These are phyloP conservation scores for Pythium folliculosum DNA, from an alignment of 352 stramenopile genomes.

Conservation along the genomic window DNA sequence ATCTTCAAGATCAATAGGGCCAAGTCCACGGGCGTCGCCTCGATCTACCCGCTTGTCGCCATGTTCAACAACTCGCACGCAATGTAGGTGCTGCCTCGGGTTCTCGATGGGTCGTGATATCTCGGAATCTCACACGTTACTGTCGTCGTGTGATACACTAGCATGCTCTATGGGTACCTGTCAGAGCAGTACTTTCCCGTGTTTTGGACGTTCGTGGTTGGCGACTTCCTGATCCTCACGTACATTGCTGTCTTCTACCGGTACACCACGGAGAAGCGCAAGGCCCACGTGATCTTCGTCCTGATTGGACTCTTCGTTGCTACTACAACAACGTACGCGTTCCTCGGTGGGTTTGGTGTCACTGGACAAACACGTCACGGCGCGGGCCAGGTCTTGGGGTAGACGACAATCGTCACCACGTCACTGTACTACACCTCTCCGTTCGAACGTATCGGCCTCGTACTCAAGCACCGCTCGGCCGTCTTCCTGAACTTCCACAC, in stretches of 20 bases:
- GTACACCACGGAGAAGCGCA: constrained; percentile 40
- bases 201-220: constrained; percentile 45
- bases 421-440: constrained; percentile 54
- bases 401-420: constrained; percentile 41
- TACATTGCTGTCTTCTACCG: constrained; percentile 55
- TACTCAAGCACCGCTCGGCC: constrained; percentile 49
- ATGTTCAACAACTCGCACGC: constrained; percentile 23
- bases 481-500: constrained; percentile 59
- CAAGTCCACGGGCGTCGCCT: constrained; percentile 42
- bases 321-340: constrained; percentile 37
- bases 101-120: not conserved
- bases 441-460: constrained; percentile 47
- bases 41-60: constrained; percentile 48
- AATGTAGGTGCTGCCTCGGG: not conserved
- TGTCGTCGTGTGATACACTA: not conserved
- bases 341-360: constrained; percentile 37
- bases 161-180: constrained; percentile 48
- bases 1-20: constrained; percentile 36
- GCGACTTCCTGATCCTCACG: constrained; percentile 33
- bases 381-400: constrained; percentile 37
- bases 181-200: constrained; percentile 40
- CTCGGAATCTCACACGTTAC: constrained; percentile 15
- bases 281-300: constrained; percentile 37
- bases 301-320: constrained; percentile 23
- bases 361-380: constrained; percentile 33